Base-by-base conservation (phyloP, 1,139 yeast species). In the Pichia sp. region DNA sequence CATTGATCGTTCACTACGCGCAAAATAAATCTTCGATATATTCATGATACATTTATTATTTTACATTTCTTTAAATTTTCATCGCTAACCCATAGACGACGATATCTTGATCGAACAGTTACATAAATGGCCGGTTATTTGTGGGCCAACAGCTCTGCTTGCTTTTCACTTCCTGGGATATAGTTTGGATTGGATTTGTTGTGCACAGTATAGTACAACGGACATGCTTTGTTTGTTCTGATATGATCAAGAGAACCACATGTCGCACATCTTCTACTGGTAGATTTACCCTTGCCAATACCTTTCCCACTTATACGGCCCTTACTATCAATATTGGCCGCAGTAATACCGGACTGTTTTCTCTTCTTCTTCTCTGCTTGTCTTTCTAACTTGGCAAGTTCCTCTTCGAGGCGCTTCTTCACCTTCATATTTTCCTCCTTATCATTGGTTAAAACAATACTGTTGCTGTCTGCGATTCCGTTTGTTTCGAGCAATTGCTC, bases 221-320 rank as follows among this genome's bases (percentile, higher is more conserved):
- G 98, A 71, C 98, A 92, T 1, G 89, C 74, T 68, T 86, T 86
- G 69, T 90, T 90, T 10, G 98, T 92, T 66, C 95, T 79, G 60
- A 92, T 93, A 69, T 93, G 99, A 0, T 98, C 99, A 63, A 87
- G 79, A 3, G 93, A 95, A 31, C 98, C 98, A 77, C 98, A 93
- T 1, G 95, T 87, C 5, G 95, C 90, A 73, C 98, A 93, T 65
- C 90, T 80, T 67, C 98, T 77, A 7, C 88, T 85, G 1, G 88
- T 88, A 54, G 90, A 83, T 66, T 88, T 89, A 8, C 87, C 87
- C 65, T 85, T 85, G 15, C 90, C 88, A 51, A 81, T 80, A 44
- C 87, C 88, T 61, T 80, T 82, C 13, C 85, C 86, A 41, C 81
- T 79, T 50, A 78, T 59, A 47, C 71, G 61, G 8, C 70, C 68